Conservation (phyloP, 2,329 filamentous ascomycete genomes). For the Cordyceps sp. region DNA sequence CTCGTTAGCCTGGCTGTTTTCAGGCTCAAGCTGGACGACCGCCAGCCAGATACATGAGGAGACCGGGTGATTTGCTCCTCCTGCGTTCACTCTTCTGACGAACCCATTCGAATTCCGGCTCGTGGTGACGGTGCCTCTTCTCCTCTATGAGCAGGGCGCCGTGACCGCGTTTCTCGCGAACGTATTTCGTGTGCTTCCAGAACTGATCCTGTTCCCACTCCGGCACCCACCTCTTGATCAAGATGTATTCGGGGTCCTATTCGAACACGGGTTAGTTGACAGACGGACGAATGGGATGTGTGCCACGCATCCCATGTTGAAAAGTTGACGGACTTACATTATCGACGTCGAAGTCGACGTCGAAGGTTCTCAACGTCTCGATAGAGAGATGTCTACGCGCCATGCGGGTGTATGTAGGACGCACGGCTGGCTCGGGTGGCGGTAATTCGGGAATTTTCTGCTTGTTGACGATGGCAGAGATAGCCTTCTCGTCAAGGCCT, state of each 20-base stretch:
- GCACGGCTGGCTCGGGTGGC: constrained; percentile 10
- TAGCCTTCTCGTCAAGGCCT: constrained; percentile 41
- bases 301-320: too few species aligned
- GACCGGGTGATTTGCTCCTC: constrained; percentile 37
- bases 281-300: too few species aligned
- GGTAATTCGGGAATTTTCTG: constrained; percentile 26
- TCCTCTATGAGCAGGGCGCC: constrained; percentile 29
- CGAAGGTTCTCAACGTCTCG: constrained; percentile 38
- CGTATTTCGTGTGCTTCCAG: constrained; percentile 51
- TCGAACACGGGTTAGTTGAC: too few species aligned
- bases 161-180: constrained; percentile 39
- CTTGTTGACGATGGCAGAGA: constrained; percentile 41
- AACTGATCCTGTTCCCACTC: constrained; percentile 55
- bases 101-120: constrained; percentile 36
- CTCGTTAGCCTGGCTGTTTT: too few species aligned
- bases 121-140: constrained; percentile 22
- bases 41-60: constrained; percentile 42
- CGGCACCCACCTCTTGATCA: constrained; percentile 59
- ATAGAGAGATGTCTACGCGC: constrained; percentile 42
- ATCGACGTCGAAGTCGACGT: constrained; percentile 42
- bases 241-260: constrained; percentile 50
- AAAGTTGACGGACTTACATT: constrained; percentile 28
- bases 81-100: constrained; percentile 37
- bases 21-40: constrained; percentile 25
- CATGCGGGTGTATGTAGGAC: constrained; percentile 48